These are phyloP conservation scores for Vigna mungo DNA, from an alignment of 306 rosid species.

Conservation along the genomic window DNA sequence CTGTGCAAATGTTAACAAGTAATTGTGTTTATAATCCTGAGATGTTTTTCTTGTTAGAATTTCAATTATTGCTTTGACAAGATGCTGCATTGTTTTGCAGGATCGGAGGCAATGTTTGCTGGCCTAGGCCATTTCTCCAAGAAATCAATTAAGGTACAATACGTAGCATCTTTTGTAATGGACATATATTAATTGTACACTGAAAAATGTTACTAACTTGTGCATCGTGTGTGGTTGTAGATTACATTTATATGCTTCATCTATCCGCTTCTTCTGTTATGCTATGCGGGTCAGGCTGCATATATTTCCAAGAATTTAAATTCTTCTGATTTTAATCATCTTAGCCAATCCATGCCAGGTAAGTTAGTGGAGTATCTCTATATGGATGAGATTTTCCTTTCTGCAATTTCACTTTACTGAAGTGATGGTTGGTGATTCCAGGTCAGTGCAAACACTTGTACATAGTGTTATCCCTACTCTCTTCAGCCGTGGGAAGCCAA, in stretches of 20 bases:
- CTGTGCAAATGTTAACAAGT: neutral
- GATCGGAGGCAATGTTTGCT: slow-evolving; percentile 84
- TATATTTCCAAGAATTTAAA: slow-evolving; percentile 66
- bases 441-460: slow-evolving; percentile 56
- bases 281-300: slow-evolving; percentile 89
- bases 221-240: slow-evolving; percentile 54
- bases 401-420: slow-evolving; percentile 31
- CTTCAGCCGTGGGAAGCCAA: slow-evolving; percentile 92
- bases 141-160: slow-evolving; percentile 73
- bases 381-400: slow-evolving; percentile 15
- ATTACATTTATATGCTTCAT: slow-evolving; percentile 76
- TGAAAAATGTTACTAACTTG: slow-evolving; percentile 37
- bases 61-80: neutral
- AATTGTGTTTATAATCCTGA: neutral
- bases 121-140: slow-evolving; percentile 84
- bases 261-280: slow-evolving; percentile 74
- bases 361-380: slow-evolving; percentile 41
- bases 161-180: slow-evolving; percentile 14
- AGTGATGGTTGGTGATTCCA: slow-evolving; percentile 46
- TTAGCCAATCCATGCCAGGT: slow-evolving; percentile 73
- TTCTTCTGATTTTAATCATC: slow-evolving; percentile 57
- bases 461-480: slow-evolving; percentile 61
- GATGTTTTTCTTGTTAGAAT: neutral
- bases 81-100: slow-evolving; percentile 49
- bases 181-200: neutral